Base-by-base conservation (phyloP, 1,139 yeast species). In the Zygoascus sp. region DNA sequence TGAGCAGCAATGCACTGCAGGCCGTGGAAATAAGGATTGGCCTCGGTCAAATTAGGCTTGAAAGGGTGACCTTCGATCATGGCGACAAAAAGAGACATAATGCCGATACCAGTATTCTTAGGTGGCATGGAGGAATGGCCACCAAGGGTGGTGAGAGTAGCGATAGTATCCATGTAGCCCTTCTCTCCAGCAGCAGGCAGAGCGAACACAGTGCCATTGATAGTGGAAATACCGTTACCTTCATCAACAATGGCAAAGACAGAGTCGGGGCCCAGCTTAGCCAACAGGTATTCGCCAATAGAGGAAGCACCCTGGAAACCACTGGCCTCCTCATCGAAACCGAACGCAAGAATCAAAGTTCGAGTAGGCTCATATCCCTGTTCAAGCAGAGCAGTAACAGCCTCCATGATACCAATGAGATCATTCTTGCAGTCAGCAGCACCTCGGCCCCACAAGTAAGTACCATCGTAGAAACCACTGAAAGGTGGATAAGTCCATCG, bases 61-160 rank as follows among this genome's bases (percentile, higher is more conserved):
- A 69, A 77, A 13, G 79, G 78, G 46, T 75, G 70, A 22, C 58
- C 60, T 61, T 83, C 90, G 39, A 82, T 68, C 34, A 64, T 57
- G n/a, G 67, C 59, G 21, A 80, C 69, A 49, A 83, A 64, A 50
- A 77, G 76, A 2, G 83, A 72, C 51, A 80, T 69, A 40, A 83
- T 74, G 15, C 90, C 92, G 61, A 83, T 82, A 17, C 83, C 75
- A 1, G 89, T 83, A 59, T 82, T 88, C 50, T 73, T 78, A 6
- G 84, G 86, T 5, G 90, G 90, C 22, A 76, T 65, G 2, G 86
- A 79, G 1, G 88, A 79, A 57, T 83, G 90, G 3, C 90, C 90
- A 45, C 90, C 90, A n/a, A 79, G 76, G 2, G 83, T 79, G 35
- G 67, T 67, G 32, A 83, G 63, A 8, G 72, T 67, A 37, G 80